phyloP scores from a whole-genome alignment of 2,329 filamentous ascomycete genomes.

The Pestalotiopsis sp. region DNA sequence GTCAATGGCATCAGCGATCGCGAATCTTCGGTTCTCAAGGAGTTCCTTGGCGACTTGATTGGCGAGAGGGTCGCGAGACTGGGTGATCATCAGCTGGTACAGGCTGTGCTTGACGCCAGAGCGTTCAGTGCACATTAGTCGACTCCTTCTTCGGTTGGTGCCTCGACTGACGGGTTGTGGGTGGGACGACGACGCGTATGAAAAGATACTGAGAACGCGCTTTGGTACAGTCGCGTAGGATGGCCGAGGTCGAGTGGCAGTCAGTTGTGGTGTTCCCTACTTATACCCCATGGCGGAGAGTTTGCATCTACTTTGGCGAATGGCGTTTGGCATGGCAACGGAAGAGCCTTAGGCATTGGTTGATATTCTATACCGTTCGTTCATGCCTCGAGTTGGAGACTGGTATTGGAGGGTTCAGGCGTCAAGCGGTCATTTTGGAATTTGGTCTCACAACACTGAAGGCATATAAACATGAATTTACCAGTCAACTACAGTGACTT shows the following conservation, averaged over 20 bases:
- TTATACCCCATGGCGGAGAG: constrained; percentile 3
- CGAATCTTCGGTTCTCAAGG: constrained; percentile 49
- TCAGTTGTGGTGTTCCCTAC: neutral
- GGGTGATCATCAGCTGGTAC: constrained; percentile 50
- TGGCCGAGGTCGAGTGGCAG: neutral
- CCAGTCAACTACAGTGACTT: no score
- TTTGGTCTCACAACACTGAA: no score
- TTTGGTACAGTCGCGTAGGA: neutral
- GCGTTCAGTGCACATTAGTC: constrained; percentile 41
- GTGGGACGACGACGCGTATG: neutral
- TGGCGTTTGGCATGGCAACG: constrained; percentile 1
- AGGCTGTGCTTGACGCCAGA: constrained; percentile 56
- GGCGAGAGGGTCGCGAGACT: constrained; percentile 50
- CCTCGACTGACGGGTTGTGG: neutral
- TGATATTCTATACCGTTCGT: no score
- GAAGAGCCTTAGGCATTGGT: neutral
- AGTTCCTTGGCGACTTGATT: constrained; percentile 58
- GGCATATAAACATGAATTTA: no score
- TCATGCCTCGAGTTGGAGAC: neutral
- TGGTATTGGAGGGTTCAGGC: no score
- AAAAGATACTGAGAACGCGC: neutral
- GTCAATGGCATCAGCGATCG: constrained; percentile 42
- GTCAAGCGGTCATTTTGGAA: no score
- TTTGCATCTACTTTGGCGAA: constrained; percentile 5
- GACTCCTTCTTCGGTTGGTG: no score